Evolutionary conservation across 2,329 filamentous ascomycete genomes (phyloP), one percentile per base, ranked within the genome.

Genomic region (Alternaria rosae): DNA sequence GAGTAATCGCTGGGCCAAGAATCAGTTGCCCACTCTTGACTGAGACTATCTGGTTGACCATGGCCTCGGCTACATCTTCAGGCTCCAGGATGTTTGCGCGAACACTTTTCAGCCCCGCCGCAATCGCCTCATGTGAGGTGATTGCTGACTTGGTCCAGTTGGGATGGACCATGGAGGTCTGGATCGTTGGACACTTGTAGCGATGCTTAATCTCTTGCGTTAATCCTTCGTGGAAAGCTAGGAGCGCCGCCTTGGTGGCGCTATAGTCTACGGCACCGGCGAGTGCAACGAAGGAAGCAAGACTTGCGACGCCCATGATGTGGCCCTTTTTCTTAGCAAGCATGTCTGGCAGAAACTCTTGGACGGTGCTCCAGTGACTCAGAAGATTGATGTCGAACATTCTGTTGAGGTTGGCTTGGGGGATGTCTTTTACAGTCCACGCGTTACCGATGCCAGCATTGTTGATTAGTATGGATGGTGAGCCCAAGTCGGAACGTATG

Each of bases 31-130:
- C 79, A 54, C 81, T 79, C 62, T 73, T 76, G 13, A 75, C 75
- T 54, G 72, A 75, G 43, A 83, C 57, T 23, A 84, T 79, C 65
- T 84, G 82, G 53, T 79, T 75, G 2, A 82, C 79, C 57, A 84
- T 80, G 13, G 78, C 78, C 59, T 82, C 74, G 17, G 79, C 75
- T 8, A 84, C 80, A 43, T 77, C 66, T 55, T 79, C 68, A 12
- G 82, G 75, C 17, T 81, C 76, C 25, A 83, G 67, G 7, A 84
- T 67, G 15, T 69, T 65, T 7, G 67, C 69, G 10, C 76, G 73
- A 4, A 70, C 67, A 12, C 67, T 69, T 55, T 76, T 65, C 21
- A 84, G 68, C 3, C 76, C 69, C 8, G 70, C 59, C 32, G 75
- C 67, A 54, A 79, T 70, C 0, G 67, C 62, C 12, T 64, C 57